phyloP scores from a whole-genome alignment of 1,139 yeast genomes.

The Nakaseomyces kungkrabaensis region DNA sequence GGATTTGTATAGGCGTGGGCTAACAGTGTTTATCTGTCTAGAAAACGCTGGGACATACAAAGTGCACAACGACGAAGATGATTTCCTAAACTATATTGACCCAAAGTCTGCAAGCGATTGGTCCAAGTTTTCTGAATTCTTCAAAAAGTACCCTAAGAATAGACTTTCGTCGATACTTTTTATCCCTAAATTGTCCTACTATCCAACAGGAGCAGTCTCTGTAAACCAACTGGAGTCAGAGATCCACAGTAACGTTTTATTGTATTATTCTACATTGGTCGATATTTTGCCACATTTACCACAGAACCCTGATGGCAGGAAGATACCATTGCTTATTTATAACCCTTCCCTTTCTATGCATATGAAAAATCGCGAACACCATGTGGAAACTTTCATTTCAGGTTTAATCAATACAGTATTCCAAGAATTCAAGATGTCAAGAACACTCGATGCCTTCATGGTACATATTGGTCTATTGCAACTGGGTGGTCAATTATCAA shows the following conservation, averaged over 20 bases:
- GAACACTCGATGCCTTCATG: constrained; percentile 13
- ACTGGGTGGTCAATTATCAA: constrained; percentile 27
- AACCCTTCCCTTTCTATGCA: constrained; percentile 26
- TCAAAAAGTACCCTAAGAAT: constrained; percentile 8
- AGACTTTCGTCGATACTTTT: constrained; percentile 23
- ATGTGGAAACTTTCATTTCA: constrained; percentile 22
- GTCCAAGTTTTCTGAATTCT: constrained; percentile 13
- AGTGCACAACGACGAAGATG: constrained; percentile 24
- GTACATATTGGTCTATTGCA: constrained; percentile 24
- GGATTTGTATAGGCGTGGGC: constrained; percentile 28
- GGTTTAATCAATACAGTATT: constrained; percentile 21
- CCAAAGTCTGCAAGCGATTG: constrained; percentile 18
- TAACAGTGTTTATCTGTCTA: constrained; percentile 26
- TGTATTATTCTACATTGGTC: constrained; percentile 16
- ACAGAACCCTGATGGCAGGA: background rate
- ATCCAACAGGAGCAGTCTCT: constrained; percentile 23
- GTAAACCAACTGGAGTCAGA: constrained; percentile 17
- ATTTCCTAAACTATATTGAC: constrained; percentile 23
- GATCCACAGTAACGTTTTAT: constrained; percentile 18
- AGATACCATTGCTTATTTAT: constrained; percentile 20
- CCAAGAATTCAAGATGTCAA: constrained; percentile 13
- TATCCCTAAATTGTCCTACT: constrained; percentile 26
- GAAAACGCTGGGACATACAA: constrained; percentile 17
- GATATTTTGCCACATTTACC: constrained; percentile 20
- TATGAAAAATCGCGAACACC: constrained; percentile 18